These are phyloP conservation scores for Ceratonia siliqua DNA, from an alignment of 306 rosid genomes.

Conservation along the genomic window DNA sequence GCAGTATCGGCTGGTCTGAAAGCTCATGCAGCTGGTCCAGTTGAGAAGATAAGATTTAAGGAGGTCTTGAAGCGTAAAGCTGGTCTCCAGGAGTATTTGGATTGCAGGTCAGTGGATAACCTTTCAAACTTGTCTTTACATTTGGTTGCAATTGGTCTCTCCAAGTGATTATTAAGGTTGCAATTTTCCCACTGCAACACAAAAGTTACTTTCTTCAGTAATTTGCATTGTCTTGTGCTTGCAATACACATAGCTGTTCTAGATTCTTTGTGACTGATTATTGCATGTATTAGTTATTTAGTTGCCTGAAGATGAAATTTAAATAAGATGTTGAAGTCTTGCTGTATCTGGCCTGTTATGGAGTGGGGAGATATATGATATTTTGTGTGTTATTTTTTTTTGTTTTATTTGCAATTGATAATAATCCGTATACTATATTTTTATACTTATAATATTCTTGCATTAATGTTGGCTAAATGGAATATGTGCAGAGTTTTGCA, in stretches of 20 bases:
- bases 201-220: not conserved
- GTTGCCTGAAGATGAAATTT: slow-evolving; percentile 20
- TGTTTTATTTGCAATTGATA: slow-evolving; percentile 1
- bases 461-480: too few relatives aligned
- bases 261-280: slow-evolving; percentile 16
- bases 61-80: slow-evolving; percentile 90
- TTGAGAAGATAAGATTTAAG: slow-evolving; percentile 91
- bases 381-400: not conserved
- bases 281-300: slow-evolving; percentile 21
- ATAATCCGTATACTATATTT: slow-evolving; percentile 1
- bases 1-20: slow-evolving; percentile 92
- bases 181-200: slow-evolving; percentile 11
- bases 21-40: slow-evolving; percentile 75
- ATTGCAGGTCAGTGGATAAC: slow-evolving; percentile 70
- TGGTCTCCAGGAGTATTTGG: slow-evolving; percentile 88
- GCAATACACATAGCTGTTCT: not conserved
- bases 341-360: slow-evolving; percentile 7
- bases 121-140: slow-evolving; percentile 32
- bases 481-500: not conserved
- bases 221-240: slow-evolving; percentile 15
- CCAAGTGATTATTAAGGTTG: slow-evolving; percentile 12
- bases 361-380: not conserved
- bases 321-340: slow-evolving; percentile 8
- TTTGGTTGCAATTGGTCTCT: slow-evolving; percentile 31
- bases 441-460: not conserved